Base-by-base conservation (phyloP, 139 green algal genomes). In the Haematococcus sp. region DNA sequence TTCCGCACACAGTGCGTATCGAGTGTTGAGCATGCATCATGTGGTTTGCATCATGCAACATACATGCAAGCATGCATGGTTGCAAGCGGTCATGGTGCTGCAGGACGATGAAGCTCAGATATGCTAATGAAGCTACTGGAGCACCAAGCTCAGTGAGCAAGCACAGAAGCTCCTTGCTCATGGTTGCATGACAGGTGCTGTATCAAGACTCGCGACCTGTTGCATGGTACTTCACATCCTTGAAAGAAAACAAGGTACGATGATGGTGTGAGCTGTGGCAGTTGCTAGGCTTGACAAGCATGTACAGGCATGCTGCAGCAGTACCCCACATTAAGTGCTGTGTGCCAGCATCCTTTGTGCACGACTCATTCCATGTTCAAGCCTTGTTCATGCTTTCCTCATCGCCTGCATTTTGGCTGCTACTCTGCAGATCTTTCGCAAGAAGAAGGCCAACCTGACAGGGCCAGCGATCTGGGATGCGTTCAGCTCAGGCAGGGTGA, bases 201-300 rank as follows among this genome's bases (percentile, higher is more conserved):
- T 76, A 74, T 20, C 51, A 68, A 3, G 67, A 83, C 49, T 65
- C 68, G 7, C 23, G 33, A 13, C 71, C 77, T 4, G 55, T 52
- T 22, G 72, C 76, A 30, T 83, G 77, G 77, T 83, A 76, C 67
- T 83, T 83, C 68, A 83, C 68, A 22, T 79, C 72, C 32, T 30
- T 40, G 9, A 83, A 79, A 60, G 72, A 83, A 23, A 74, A 58
- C 70, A 58, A 70, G 70, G 70, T 70, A 71, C n/a, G n/a, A n/a
- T n/a, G n/a, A n/a, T n/a, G 11, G 63, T 25, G 16, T 32, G 17
- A n/a, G 20, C 17, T 31, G 55, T 13, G 20, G 20, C 55, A 13
- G 25, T 63, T 27, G 16, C 55, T 13, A 13, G 25, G 7, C 61
- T 25, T 69, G 19, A 15, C n/a, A 69, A 9, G 7, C 25, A 51